Base-by-base conservation (phyloP, 768 basidiomycete species). In the Rossbeevera mucosa region DNA sequence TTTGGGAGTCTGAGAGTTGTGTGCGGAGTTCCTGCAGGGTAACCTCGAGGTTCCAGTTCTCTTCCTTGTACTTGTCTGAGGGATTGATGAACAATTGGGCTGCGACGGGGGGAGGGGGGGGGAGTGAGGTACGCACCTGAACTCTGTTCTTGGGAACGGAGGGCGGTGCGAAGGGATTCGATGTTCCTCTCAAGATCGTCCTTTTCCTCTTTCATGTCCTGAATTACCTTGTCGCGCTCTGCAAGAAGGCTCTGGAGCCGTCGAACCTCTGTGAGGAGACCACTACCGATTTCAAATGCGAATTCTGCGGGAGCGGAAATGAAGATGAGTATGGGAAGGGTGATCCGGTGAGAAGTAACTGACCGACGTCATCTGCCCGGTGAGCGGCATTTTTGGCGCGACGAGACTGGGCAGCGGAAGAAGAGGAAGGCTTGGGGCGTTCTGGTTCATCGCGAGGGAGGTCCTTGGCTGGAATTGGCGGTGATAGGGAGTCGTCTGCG, bases 31-130 rank as follows among this genome's bases (percentile, higher is more conserved):
- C 94, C 67, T 98, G 95, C 25, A 93, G 74, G 14, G 81, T 80
- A 45, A 97, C 93, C 74, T 98, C 95, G 52, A 97, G 83, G 64
- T 98, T 95, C 96, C 96, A 98, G 68, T 96, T 98, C 72, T 94
- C 93, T 72, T 98, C 95, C 72, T 93, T 93, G 82, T 85, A 95
- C 57, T 93, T 92, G 68, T 97, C 95, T 87, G 63, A 25, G 51
- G 48, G 45, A 53, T 63, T 8, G 50, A 29, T 56, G 3, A 7
- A 57, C 20, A 53, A 28, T 56, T 24, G 2, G n/a, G 50, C 36
- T 25, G 44, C 20, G 50, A 3, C 25, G 28, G 24, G 26, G 7
- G 25, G 33, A 50, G 4, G 26, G 28, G 24, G 26, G 7, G 25
- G 33, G n/a, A 18, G 18, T 1, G 45, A 28, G 12, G 16, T 22